Evolutionary conservation across 176 grass and related monocot species (phyloP).

Genomic region (Cenchrus americanus): DNA sequence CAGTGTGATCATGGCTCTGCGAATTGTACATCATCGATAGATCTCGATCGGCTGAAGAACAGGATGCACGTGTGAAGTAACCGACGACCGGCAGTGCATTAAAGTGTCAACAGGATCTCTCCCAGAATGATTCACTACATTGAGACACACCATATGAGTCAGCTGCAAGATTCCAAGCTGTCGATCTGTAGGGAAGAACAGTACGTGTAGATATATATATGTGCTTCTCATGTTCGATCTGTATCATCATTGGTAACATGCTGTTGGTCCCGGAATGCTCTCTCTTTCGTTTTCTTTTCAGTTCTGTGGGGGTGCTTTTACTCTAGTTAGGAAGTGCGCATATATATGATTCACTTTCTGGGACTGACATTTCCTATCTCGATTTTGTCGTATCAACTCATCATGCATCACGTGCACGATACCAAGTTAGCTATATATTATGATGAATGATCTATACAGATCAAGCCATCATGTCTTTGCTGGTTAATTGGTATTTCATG

Average conservation of each 20-base stretch:
- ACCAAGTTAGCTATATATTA: background rate
- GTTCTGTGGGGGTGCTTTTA: background rate
- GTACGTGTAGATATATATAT: conserved; percentile 26
- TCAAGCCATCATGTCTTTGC: background rate
- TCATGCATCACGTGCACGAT: background rate
- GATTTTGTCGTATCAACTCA: background rate
- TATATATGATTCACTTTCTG: background rate
- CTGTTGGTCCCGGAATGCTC: conserved; percentile 59
- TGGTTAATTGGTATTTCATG: conserved; percentile 55
- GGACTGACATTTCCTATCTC: conserved; percentile 27
- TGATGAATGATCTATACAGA: background rate
- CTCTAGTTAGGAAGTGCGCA: background rate
- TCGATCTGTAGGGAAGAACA: conserved; percentile 47
- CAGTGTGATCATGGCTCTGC: background rate
- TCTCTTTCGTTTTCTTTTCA: background rate
- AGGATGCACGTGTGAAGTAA: conserved; percentile 46
- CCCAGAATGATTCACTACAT: conserved; percentile 52
- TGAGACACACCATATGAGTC: conserved; percentile 64
- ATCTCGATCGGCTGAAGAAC: conserved; percentile 14
- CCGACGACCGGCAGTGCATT: conserved; percentile 39
- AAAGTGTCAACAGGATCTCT: conserved; percentile 50
- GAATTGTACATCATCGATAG: conserved; percentile 25
- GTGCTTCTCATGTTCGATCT: conserved; percentile 24
- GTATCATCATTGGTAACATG: conserved; percentile 40
- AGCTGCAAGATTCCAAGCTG: conserved; percentile 56